phyloP scores from a whole-genome alignment of 208 protist genomes.

The Acanthamoeba triangularis region DNA sequence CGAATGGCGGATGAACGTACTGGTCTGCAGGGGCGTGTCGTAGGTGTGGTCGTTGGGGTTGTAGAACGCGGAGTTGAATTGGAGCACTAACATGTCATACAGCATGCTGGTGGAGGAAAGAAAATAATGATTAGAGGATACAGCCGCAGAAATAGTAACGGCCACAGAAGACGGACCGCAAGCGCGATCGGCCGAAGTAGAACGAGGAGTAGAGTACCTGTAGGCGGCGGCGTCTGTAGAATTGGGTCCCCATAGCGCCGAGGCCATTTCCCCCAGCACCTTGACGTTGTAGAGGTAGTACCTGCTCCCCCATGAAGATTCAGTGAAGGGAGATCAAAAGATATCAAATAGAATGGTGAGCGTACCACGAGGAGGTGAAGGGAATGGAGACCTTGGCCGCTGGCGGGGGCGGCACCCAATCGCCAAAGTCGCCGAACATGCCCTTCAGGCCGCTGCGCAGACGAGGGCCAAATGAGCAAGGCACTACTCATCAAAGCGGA shows the following conservation, averaged over 20 bases:
- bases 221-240: not conserved
- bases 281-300: conserved; percentile 43
- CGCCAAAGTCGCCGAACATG: conserved; percentile 76
- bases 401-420: conserved; percentile 76
- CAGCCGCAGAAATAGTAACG: too few species aligned
- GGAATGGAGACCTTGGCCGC: conserved; percentile 17
- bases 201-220: conserved; percentile 17
- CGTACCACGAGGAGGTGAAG: conserved; percentile 51
- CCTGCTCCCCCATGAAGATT: too few species aligned
- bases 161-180: too few species aligned
- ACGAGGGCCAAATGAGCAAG: not conserved
- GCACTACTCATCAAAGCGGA: not conserved
- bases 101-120: not conserved
- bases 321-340: not conserved
- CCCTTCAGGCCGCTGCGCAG: conserved; percentile 37
- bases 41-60: not conserved
- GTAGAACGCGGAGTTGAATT: not conserved
- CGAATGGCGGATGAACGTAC: not conserved
- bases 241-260: not conserved
- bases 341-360: not conserved
- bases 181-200: too few species aligned
- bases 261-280: conserved; percentile 15
- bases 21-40: conserved; percentile 11
- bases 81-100: not conserved
- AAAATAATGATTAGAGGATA: too few species aligned